phyloP scores from a whole-genome alignment of 2,329 filamentous ascomycete genomes.

The Cladobotryum mycophilum region DNA sequence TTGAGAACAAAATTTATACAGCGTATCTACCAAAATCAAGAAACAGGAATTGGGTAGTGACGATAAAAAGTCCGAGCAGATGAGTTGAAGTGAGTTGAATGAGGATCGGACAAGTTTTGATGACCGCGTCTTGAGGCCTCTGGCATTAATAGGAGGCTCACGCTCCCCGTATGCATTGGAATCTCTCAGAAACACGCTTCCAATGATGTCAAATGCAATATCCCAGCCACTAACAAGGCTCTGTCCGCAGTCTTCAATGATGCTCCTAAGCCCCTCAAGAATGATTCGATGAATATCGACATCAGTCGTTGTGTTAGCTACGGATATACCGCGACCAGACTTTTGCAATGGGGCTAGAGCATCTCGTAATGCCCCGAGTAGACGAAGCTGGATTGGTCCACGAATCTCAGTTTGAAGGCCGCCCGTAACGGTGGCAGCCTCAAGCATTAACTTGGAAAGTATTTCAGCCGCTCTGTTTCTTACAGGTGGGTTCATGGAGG shows the following conservation, averaged over 20 bases:
- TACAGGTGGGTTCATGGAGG: constrained; percentile 44
- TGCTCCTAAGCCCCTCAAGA: constrained; percentile 71
- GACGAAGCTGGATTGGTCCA: constrained; percentile 62
- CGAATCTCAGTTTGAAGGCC: constrained; percentile 44
- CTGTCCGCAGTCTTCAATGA: constrained; percentile 86
- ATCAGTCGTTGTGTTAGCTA: constrained; percentile 57
- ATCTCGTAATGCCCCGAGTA: constrained; percentile 60
- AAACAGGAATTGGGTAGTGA: constrained; percentile 66
- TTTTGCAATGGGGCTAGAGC: constrained; percentile 52
- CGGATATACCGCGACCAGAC: constrained; percentile 45
- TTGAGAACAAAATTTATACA: constrained; percentile 85
- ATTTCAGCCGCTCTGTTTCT: constrained; percentile 58
- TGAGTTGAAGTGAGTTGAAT: constrained; percentile 83
- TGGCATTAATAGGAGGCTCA: constrained; percentile 23
- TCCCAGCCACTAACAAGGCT: constrained; percentile 78
- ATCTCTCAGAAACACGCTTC: constrained; percentile 63
- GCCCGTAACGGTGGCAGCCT: constrained; percentile 51
- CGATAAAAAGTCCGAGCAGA: constrained; percentile 88
- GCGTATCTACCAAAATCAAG: constrained; percentile 72
- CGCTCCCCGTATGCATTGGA: constrained; percentile 26
- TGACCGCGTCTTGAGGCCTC: constrained; percentile 50
- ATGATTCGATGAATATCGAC: constrained; percentile 74
- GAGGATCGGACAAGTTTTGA: constrained; percentile 74
- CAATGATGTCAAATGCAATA: constrained; percentile 76
- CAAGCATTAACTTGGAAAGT: constrained; percentile 51